Evolutionary conservation across 306 rosid species (phyloP), one percentile per base, ranked within the genome.

Genomic region (Cucumis cinereus): DNA sequence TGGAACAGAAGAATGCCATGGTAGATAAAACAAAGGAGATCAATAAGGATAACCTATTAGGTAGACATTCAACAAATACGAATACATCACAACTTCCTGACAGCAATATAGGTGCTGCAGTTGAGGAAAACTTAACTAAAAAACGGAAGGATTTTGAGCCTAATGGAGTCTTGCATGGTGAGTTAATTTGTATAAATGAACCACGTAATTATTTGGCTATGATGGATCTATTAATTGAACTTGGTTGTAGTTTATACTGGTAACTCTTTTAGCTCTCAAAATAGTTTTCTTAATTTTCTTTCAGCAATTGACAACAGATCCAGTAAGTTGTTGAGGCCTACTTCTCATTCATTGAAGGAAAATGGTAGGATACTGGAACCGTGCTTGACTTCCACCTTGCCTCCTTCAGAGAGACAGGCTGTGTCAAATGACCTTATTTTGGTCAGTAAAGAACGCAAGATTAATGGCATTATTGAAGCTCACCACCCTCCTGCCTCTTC

Each of bases 81-180:
- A 57, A 64, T 52, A 4, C 90, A 83, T 88, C 77, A 77, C 74
- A 79, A 82, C 79, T 78, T 69, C 79, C 61, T 79, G 92, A 82
- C 81, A 59, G 70, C 85, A 77, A 82, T 62, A 85, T 73, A 49
- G 79, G 36, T 71, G 79, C 88, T 85, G 78, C 79, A 75, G 49
- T 73, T 40, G 89, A 80, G 57, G 87, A 82, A 81, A 90, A 83
- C 81, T 73, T 62, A 52, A 52, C 52, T 80, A 95, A 86, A 89
- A 95, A 95, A 84, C 84, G 99, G 80, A 94, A 88, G 88, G 88
- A 89, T 78, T 24, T 83, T 14, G 92, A 87, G 84, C 74, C 89
- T 36, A 95, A 92, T 84, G 98, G 99, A 83, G 83, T 89, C 83
- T 77, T 81, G 69, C 91, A 69, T 63, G 96, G 99, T 95, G 93